Percentiles rank a stretch among this genome's conserved stretches.
Conservation (phyloP, 352 stramenopile genomes). For the Phytophthora uliginosa region DNA sequence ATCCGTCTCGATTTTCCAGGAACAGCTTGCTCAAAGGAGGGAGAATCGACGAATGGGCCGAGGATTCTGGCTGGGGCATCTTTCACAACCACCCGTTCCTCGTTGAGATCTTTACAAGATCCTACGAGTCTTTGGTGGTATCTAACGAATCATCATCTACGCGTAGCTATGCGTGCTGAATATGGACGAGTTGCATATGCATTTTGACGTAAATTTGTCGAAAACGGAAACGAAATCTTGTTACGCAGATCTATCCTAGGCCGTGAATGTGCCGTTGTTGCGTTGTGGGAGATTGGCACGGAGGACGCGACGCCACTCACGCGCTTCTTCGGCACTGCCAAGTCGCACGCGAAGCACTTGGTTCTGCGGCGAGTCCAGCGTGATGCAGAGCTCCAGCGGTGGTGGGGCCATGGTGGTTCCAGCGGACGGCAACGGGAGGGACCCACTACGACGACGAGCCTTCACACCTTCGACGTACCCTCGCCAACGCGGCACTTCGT, state of each 20-base stretch:
- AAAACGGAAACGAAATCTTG: slow-evolving; percentile 12
- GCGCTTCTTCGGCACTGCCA: slow-evolving; percentile 37
- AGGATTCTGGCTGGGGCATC: neutral
- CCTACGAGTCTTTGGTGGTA: neutral
- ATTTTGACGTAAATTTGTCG: too few species aligned
- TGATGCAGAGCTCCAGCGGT: slow-evolving; percentile 42
- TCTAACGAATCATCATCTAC: neutral
- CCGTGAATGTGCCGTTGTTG: slow-evolving; percentile 24
- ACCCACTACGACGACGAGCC: slow-evolving; percentile 30
- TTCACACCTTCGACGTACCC: slow-evolving; percentile 70
- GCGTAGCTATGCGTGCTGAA: too few species aligned
- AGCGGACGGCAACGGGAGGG: slow-evolving; percentile 16
- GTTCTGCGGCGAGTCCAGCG: slow-evolving; percentile 37
- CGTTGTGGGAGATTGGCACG: slow-evolving; percentile 25
- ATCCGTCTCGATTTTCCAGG: neutral
- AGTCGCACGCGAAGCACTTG: slow-evolving; percentile 42
- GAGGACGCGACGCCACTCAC: slow-evolving; percentile 47
- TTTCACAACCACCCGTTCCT: neutral
- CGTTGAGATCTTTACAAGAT: neutral
- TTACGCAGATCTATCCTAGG: slow-evolving; percentile 22
- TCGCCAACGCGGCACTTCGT: slow-evolving; percentile 69
- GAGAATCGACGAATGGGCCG: neutral
- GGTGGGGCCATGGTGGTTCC: slow-evolving; percentile 25
- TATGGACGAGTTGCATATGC: too few species aligned
- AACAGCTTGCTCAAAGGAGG: neutral